Conservation (phyloP, 495 filamentous ascomycete species). For the Cenococcum geophilum region DNA sequence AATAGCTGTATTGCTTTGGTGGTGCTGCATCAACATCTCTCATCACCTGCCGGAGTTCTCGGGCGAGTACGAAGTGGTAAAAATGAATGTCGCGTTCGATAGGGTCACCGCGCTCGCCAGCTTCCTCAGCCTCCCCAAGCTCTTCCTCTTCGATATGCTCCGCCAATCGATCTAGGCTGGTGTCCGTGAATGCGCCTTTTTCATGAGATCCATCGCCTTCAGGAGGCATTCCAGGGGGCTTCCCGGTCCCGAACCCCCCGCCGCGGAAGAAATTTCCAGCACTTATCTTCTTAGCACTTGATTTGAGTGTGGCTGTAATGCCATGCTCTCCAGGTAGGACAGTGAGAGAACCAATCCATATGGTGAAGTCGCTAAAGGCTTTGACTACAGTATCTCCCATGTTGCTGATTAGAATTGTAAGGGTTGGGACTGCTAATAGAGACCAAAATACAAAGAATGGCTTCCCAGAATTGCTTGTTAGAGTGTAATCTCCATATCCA, state of each 20-base stretch:
- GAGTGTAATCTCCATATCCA: constrained; percentile 75
- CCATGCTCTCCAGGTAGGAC: constrained; percentile 65
- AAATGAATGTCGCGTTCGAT: constrained; percentile 47
- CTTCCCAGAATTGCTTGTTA: constrained; percentile 63
- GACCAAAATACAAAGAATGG: constrained; percentile 90
- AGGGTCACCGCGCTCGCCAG: constrained; percentile 42
- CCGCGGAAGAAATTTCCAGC: constrained; percentile 15
- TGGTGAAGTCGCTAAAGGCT: constrained; percentile 58
- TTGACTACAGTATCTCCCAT: constrained; percentile 76
- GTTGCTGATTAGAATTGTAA: constrained; percentile 79
- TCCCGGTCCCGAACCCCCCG: background rate
- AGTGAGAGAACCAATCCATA: constrained; percentile 65
- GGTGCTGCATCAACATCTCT: constrained; percentile 54
- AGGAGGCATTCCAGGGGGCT: background rate
- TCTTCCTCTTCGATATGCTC: constrained; percentile 39
- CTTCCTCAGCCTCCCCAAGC: constrained; percentile 40
- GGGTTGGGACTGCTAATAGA: constrained; percentile 70
- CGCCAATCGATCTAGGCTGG: constrained; percentile 33
- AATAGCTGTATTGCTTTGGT: constrained; percentile 64
- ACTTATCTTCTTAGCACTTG: constrained; percentile 23
- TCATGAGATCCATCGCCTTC: constrained; percentile 28
- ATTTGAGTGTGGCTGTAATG: constrained; percentile 28
- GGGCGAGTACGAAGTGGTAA: constrained; percentile 61
- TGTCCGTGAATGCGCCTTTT: constrained; percentile 15
- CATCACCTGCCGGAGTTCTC: constrained; percentile 62